Base-by-base conservation (phyloP, 2,329 filamentous ascomycete genomes). In the Neofusicoccum umdonicola region DNA sequence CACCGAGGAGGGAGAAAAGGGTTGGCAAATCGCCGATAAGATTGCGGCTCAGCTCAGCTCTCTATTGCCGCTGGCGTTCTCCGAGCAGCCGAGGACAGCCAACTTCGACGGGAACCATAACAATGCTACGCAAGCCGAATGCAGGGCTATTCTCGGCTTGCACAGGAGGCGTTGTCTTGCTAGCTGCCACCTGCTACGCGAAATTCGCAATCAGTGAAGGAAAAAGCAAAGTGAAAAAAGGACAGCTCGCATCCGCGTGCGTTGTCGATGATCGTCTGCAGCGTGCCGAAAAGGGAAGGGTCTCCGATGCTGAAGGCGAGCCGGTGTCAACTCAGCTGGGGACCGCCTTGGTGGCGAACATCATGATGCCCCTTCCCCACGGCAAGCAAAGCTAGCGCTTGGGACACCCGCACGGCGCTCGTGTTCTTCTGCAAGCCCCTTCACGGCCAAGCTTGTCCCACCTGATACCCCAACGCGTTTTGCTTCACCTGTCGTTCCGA, bases 291-390 rank as follows among this genome's bases (percentile, higher is more conserved):
- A 60, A 13, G 2, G 56, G 56, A 60, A 60, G 56, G 34, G 11
- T 22, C n/a, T 41, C 56, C 56, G 56, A 60, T 27, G 52, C 52
- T 57, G 52, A 57, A 57, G 52, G 52, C 37, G 52, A 56, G 37
- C 15, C 2, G 50, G 35, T 54, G 51, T 58, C 39, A 45, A 47
- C 31, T 47, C 56, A 60, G 56, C 56, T 60, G 27, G 39, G 54
- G 50, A 22, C n/a, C 50, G 7, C 22, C 47, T 15, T 8, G 22
- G 56, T 60, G 56, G 56, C 56, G 42, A 60, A 60, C 56, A 47
- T 60, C 56, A 37, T n/a, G 42, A 47, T 60, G 56, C 56, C 56
- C 42, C 41, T 51, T 45, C 22, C 12, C 31, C 22, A 22, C 22
- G n/a, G n/a, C n/a, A 11, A 27, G n/a, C 37, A 39, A 15, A 15